Evolutionary conservation across 805 yeast genomes (phyloP), one percentile per base, ranked within the genome.

Genomic region (Lachancea meyersii): DNA sequence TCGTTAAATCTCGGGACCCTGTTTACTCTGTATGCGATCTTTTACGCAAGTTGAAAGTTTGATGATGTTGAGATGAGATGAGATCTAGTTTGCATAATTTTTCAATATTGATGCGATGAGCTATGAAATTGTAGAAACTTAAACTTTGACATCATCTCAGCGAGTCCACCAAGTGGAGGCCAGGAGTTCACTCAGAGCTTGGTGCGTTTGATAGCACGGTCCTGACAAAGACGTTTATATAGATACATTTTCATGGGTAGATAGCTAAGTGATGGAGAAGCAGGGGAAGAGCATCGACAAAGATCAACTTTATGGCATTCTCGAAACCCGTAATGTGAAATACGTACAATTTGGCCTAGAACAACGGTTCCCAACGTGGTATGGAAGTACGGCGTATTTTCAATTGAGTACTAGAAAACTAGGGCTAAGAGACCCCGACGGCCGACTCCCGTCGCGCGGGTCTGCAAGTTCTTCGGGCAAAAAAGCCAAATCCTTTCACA

Each of bases 311-410:
- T 84, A 85, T 54, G 94, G 91, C 10, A 71, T 79, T 1, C 55
- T 82, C 27, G 72, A 76, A 34, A 60, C 65, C 42, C 70, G 85
- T 11, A 89, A 89, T 66, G 79, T 89, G 33, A 63, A 59, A 6
- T 60, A 73, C 20, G 85, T 91, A 7, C 73, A 71, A 26, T 76
- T 86, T 47, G 97, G 96, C 0, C 19, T 55, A 19, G 70, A 73
- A 17, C 73, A 70, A 50, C 74, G 73, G 45, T 78, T 89, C 48
- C 73, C 78, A 42, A 82, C 97, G 2, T 87, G 97, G 96, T 88
- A 83, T 58, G 93, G 94, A 0, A 83, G 84, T 53, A 76, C 86
- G 3, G 94, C 87, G 1, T 82, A 86, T 58, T 86, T 88, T 49
- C 69, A 70, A 36, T 63, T 61, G 11, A 72, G 70, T 45, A 72